Evolutionary conservation across 768 basidiomycete genomes (phyloP).

Genomic region (Termitomyces sp.): DNA sequence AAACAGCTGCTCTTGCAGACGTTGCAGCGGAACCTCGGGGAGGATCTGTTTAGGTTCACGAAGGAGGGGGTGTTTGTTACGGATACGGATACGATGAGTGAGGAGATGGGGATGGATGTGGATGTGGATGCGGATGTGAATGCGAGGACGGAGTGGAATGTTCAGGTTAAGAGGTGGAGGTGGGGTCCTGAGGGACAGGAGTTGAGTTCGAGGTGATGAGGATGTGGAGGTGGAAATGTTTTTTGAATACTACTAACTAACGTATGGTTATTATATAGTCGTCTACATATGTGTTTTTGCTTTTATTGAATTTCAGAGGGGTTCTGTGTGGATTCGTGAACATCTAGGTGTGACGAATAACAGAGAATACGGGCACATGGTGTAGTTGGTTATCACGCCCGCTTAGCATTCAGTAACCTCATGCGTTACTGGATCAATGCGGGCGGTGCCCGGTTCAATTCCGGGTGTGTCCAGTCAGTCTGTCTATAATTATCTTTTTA

Average conservation of each 20-base stretch:
- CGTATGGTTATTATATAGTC: no score
- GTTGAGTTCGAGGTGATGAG: background rate
- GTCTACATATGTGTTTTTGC: no score
- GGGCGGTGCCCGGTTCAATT: slow-evolving; percentile 6
- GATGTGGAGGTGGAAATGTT: background rate
- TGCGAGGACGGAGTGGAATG: slow-evolving; percentile 34
- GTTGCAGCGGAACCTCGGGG: slow-evolving; percentile 31
- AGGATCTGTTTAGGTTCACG: slow-evolving; percentile 35
- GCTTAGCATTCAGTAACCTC: background rate
- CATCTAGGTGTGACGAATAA: no score
- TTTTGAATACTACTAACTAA: background rate
- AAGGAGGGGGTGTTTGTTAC: slow-evolving; percentile 33
- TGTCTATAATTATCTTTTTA: no score
- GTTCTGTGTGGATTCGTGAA: no score
- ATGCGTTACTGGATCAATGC: background rate
- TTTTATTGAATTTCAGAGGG: no score
- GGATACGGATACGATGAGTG: slow-evolving; percentile 23
- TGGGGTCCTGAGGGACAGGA: slow-evolving; percentile 26
- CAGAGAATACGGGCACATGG: no score
- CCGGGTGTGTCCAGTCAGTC: background rate
- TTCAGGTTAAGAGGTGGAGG: slow-evolving; percentile 39
- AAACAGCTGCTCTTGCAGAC: slow-evolving; percentile 29
- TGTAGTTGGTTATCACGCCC: slow-evolving; percentile 7
- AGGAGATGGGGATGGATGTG: background rate
- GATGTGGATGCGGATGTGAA: background rate